Evolutionary conservation across 495 filamentous ascomycete species (phyloP), one percentile per base, ranked within the genome.

Genomic region (Acidiella bohemica): DNA sequence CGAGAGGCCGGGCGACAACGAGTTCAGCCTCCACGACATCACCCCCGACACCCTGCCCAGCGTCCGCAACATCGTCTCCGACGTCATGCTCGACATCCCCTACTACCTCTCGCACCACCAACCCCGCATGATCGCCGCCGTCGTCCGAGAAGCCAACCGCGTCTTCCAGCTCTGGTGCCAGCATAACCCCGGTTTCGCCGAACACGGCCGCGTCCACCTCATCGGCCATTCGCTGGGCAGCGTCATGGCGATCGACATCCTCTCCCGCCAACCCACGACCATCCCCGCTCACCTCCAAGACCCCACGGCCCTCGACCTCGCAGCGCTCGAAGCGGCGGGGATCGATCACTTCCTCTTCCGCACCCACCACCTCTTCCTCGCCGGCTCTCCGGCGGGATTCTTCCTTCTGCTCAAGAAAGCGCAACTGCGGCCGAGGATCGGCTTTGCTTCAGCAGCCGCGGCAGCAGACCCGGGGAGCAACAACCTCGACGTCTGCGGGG

Each of bases 71-170:
- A 69, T 97, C 48, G 86, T 97, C 45, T 86, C 81, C 39, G 90
- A 97, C 56, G 85, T 97, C 40, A 93, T 97, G 83, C 75, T 94
- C 4, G 90, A 97, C 55, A 84, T 97, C 24, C 90, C 90, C 0
- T 94, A 93, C 51, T 97, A 96, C 59, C 73, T 97, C 46, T 94
- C 87, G 1, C 81, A 90, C 50, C 90, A 94, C 59, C 90, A 95
- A 50, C 75, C 79, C 1, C 93, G 84, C 60, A 96, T 97, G 86
- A 78, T 93, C 20, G 69, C 76, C 38, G 88, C 87, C 1, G 77
- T 94, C 17, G 76, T 87, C n/a, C 67, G 65, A 51, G 90, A 97
- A 60, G 90, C 90, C 1, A 97, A 97, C 50, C 74, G 90, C 1
- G 79, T 97, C 4, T 95, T 88, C 53, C 74, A 81, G 6, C 70